These are phyloP conservation scores for Cyberlindnera euphorbiiphila DNA, from an alignment of 805 yeast species.

Conservation along the genomic window DNA sequence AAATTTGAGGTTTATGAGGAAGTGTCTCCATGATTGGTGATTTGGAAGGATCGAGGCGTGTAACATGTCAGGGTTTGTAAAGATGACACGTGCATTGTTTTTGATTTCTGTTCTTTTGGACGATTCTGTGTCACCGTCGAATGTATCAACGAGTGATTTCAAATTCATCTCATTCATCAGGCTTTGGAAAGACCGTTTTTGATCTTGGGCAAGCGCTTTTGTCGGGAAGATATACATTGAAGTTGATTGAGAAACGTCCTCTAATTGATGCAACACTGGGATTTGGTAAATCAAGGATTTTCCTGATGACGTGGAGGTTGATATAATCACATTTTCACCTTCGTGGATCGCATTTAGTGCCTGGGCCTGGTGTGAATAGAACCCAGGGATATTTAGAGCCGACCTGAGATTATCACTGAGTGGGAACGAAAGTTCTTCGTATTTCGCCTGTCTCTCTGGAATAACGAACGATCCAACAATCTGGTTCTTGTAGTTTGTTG, in stretches of 20 bases:
- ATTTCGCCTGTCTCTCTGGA: constrained; percentile 44
- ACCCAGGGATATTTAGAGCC: constrained; percentile 46
- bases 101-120: constrained; percentile 51
- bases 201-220: constrained; percentile 97
- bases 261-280: constrained; percentile 58
- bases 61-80: constrained; percentile 93
- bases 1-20: constrained; percentile 58
- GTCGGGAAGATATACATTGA: constrained; percentile 94
- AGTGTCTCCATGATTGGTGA: constrained; percentile 68
- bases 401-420: constrained; percentile 48
- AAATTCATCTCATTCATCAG: constrained; percentile 48
- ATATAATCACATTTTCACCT: constrained; percentile 70
- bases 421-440: constrained; percentile 38
- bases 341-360: constrained; percentile 60
- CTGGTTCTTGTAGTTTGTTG: constrained; percentile 58
- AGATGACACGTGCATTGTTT: constrained; percentile 67
- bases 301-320: constrained; percentile 97
- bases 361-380: constrained; percentile 79
- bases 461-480: constrained; percentile 50
- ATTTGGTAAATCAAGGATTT: constrained; percentile 89
- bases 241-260: constrained; percentile 43
- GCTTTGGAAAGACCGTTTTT: constrained; percentile 70
- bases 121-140: constrained; percentile 88
- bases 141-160: constrained; percentile 64
- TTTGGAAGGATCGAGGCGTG: constrained; percentile 82